phyloP scores from a whole-genome alignment of 805 yeast species.

The Wickerhamomyces queroliae region DNA sequence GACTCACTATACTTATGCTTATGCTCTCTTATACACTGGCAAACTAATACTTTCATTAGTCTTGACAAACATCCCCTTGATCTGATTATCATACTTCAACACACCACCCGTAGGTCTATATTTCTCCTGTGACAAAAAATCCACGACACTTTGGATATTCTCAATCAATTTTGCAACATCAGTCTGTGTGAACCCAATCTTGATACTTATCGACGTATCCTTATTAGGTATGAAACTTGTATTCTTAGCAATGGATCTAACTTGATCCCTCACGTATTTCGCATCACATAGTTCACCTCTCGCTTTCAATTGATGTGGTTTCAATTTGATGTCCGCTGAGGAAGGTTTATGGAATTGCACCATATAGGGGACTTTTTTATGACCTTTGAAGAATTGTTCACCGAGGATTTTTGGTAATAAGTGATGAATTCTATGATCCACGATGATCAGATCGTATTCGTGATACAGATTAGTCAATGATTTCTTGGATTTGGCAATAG shows the following conservation, averaged over 20 bases:
- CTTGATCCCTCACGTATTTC: conserved; percentile 55
- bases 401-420: conserved; percentile 55
- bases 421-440: conserved; percentile 64
- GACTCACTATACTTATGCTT: no score
- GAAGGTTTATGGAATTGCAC: conserved; percentile 43
- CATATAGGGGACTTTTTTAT: conserved; percentile 63
- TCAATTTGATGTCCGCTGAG: conserved; percentile 23
- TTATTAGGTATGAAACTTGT: conserved; percentile 56
- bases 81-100: conserved; percentile 36
- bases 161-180: conserved; percentile 34
- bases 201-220: conserved; percentile 56
- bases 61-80: conserved; percentile 52
- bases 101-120: conserved; percentile 56
- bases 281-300: conserved; percentile 62
- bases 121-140: conserved; percentile 39
- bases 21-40: conserved; percentile 40
- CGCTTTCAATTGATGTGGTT: no score
- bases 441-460: conserved; percentile 62
- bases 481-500: conserved; percentile 36
- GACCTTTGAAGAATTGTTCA: conserved; percentile 53
- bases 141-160: conserved; percentile 46
- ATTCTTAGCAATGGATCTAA: conserved; percentile 57
- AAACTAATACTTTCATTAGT: conserved; percentile 62
- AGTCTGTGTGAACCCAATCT: conserved; percentile 52
- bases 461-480: conserved; percentile 43